Evolutionary conservation across 768 basidiomycete genomes (phyloP).

Genomic region (Phanerodontia chrysosporium): DNA sequence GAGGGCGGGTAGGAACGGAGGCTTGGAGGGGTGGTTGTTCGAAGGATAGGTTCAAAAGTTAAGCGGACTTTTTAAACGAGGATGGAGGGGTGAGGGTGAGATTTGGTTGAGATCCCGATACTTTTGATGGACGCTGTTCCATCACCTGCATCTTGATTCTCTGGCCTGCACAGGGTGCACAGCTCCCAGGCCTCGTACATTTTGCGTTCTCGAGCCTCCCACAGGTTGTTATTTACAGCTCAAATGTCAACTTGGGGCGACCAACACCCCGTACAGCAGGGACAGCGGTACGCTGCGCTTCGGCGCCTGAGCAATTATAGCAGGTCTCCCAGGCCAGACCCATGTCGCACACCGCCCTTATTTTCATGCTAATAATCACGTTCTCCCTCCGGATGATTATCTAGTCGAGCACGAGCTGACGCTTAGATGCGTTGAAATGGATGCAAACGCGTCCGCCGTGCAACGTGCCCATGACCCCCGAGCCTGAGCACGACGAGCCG

Average conservation of each 20-base stretch:
- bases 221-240: neutral
- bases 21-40: conserved; percentile 4
- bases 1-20: conserved; percentile 1
- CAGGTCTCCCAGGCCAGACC: neutral
- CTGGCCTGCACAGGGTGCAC: neutral
- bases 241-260: neutral
- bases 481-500: conserved; percentile 5
- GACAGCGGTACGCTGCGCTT: neutral
- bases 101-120: neutral
- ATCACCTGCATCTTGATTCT: conserved; percentile 6
- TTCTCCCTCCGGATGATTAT: neutral
- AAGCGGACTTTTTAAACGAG: conserved; percentile 12
- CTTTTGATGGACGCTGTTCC: conserved; percentile 2
- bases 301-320: conserved; percentile 5
- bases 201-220: neutral
- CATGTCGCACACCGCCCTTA: neutral
- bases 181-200: conserved; percentile 2
- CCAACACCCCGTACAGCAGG: neutral
- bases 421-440: neutral
- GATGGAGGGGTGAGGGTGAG: neutral
- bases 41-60: conserved; percentile 1
- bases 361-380: neutral
- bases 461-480: conserved; percentile 1
- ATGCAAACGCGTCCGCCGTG: neutral
- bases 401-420: neutral